Evolutionary conservation across 768 basidiomycete species (phyloP), one percentile per base, ranked within the genome.

Genomic region (Boletus reticuloceps): DNA sequence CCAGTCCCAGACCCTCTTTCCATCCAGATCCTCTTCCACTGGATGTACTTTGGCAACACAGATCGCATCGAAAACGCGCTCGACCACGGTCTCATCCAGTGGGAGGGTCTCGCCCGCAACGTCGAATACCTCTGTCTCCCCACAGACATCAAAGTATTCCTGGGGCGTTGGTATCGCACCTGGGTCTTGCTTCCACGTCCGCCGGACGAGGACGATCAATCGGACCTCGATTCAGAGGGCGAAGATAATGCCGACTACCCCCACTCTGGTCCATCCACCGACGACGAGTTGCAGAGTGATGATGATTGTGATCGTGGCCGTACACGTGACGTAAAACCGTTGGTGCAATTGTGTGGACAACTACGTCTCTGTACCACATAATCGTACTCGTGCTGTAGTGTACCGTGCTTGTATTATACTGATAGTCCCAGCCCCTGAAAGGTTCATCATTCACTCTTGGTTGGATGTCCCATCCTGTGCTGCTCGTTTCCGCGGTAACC

Each of bases 21-120:
- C 9, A 82, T 92, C 69, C 83, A 84, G 34, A 75, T 85, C 25
- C 81, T 92, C 62, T 72, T 89, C 60, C 85, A 89, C 63, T 91
- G 85, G 84, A 84, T 89, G 79, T 90, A 90, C 73, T 92, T 89
- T 71, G 91, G 90, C 31, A 77, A 81, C 57, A 82, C 82, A 13
- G 70, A 74, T 41, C 77, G 77, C 51, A 86, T 96, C 63, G 82
- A 88, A 64, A 77, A 82, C 22, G 85, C 81, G 40, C 81, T 96
- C 13, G 80, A 82, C 56, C 72, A 76, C 19, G 84, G 86, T 19
- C 69, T 77, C 49, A 78, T 92, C 43, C 82, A 82, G 45, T 95
- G 92, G 93, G 89, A 94, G 62, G 91, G 90, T 29, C 76, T 95
- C 56, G 90, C 90, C 19, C 84, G 88, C 56, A 96, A 94, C 69